phyloP scores from a whole-genome alignment of 169 alveolate genomes.

The Plasmodium chabaudi region DNA sequence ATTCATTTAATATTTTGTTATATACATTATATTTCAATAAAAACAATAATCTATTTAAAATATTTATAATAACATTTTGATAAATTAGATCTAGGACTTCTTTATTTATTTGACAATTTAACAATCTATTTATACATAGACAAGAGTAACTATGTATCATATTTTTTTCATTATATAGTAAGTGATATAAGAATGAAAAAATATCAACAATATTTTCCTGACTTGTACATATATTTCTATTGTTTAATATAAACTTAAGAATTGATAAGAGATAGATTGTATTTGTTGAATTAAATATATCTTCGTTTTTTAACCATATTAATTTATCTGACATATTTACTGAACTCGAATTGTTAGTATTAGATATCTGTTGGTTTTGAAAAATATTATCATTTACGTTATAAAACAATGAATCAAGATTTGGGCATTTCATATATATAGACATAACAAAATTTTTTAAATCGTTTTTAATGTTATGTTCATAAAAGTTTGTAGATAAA shows the following conservation, averaged over 20 bases:
- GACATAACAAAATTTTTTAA: conserved; percentile 28
- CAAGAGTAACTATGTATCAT: conserved; percentile 55
- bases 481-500: conserved; percentile 39
- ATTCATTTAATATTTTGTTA: conserved; percentile 40
- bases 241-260: conserved; percentile 38
- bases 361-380: not conserved
- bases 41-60: conserved; percentile 26
- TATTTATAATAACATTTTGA: not conserved
- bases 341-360: too few relatives aligned
- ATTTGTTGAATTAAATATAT: conserved; percentile 22
- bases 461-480: conserved; percentile 19
- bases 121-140: conserved; percentile 46
- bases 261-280: conserved; percentile 25
- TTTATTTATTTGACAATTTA: conserved; percentile 10
- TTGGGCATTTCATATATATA: conserved; percentile 16
- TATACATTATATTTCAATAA: conserved; percentile 20
- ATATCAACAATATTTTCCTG: not conserved
- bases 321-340: not conserved
- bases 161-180: conserved; percentile 31
- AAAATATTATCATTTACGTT: conserved; percentile 13
- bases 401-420: conserved; percentile 11
- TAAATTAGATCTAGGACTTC: not conserved
- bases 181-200: conserved; percentile 8
- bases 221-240: conserved; percentile 22
- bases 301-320: conserved; percentile 42